Conservation (phyloP, 2,329 filamentous ascomycete species). For the Alternaria incomplexa region DNA sequence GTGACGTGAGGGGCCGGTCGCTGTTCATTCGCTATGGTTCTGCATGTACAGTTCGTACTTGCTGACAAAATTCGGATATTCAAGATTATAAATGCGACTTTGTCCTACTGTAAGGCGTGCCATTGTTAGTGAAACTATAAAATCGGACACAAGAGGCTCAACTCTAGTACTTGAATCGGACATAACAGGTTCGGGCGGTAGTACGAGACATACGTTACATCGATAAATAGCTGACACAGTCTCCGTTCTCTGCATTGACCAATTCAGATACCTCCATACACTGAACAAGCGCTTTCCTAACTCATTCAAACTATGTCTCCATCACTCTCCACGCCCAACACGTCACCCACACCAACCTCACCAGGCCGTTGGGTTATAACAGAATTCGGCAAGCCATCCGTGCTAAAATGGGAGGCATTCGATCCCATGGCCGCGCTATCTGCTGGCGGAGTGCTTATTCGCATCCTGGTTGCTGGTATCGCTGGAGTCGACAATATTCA, state of each 20-base stretch:
- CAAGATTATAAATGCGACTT: not conserved
- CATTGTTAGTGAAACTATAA: not conserved
- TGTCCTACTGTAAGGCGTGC: not conserved
- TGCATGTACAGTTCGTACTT: not conserved
- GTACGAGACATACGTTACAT: not conserved
- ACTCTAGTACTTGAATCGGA: not conserved
- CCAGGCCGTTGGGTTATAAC: constrained; percentile 13
- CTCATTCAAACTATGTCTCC: not conserved
- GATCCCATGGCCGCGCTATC: constrained; percentile 5
- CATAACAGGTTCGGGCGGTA: not conserved
- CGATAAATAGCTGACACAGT: not conserved
- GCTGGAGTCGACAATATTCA: constrained; percentile 16
- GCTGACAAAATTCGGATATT: not conserved
- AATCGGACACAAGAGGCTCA: not conserved
- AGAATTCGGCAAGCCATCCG: constrained; percentile 9
- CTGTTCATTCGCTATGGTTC: not conserved
- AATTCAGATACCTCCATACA: not conserved
- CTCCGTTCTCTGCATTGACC: not conserved
- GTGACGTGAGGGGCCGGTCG: not conserved
- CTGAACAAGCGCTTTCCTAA: not conserved
- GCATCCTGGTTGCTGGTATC: constrained; percentile 14
- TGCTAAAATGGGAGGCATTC: constrained; percentile 9
- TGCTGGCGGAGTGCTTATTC: constrained; percentile 6
- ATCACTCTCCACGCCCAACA: constrained; percentile 1
- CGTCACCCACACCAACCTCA: constrained; percentile 3